phyloP scores from a whole-genome alignment of 805 yeast species.

The Wickerhamomyces silvicola region DNA sequence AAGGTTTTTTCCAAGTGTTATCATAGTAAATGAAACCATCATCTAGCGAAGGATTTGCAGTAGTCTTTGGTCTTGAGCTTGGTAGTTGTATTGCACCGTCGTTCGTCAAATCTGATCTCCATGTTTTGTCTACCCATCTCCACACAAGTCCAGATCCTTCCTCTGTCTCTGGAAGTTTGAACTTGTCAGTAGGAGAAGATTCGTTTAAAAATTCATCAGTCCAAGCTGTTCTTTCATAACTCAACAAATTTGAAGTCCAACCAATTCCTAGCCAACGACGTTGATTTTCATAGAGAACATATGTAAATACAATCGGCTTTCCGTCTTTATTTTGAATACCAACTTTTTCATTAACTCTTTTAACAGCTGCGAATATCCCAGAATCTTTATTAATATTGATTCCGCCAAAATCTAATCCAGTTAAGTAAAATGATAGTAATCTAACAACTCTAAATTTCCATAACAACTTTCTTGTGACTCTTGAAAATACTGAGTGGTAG shows the following conservation, averaged over 20 bases:
- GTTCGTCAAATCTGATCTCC: conserved; percentile 86
- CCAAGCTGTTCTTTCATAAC: conserved; percentile 95
- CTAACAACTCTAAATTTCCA: conserved; percentile 80
- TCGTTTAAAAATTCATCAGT: conserved; percentile 93
- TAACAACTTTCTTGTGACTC: conserved; percentile 73
- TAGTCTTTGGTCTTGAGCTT: conserved; percentile 45
- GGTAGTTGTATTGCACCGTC: conserved; percentile 78
- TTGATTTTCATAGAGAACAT: conserved; percentile 90
- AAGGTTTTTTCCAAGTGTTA: conserved; percentile 90
- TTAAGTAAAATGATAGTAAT: conserved; percentile 66
- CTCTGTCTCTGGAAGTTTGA: conserved; percentile 74
- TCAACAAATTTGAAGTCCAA: conserved; percentile 88
- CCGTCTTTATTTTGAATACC: conserved; percentile 27
- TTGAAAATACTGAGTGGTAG: conserved; percentile 81
- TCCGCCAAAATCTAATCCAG: conserved; percentile 76
- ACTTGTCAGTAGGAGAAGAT: conserved; percentile 66
- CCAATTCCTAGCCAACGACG: conserved; percentile 97
- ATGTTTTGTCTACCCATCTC: conserved; percentile 92
- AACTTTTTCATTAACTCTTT: conserved; percentile 30
- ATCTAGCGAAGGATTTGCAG: conserved; percentile 65
- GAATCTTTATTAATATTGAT: conserved; percentile 34
- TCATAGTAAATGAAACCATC: conserved; percentile 89
- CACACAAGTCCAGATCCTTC: conserved; percentile 67
- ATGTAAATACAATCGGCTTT: conserved; percentile 73
- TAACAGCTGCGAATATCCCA: conserved; percentile 36